Evolutionary conservation across 257 asterid genomes (phyloP).

Genomic region (Scutellaria baicalensis): DNA sequence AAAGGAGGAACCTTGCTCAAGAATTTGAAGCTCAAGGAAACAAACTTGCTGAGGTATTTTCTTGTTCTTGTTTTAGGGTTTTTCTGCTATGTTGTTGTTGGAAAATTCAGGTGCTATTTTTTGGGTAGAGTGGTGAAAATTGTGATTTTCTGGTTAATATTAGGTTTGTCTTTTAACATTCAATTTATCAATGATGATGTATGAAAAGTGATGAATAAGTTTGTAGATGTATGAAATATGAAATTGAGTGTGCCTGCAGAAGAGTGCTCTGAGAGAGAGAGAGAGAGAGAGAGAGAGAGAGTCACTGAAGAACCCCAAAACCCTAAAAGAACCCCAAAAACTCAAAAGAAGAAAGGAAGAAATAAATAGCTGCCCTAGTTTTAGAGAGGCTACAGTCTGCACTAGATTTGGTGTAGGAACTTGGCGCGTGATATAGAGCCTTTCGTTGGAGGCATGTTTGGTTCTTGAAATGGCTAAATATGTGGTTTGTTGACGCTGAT

Average conservation of each 20-base stretch:
- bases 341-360: too few relatives aligned
- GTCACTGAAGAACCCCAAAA: too few relatives aligned
- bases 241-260: background rate
- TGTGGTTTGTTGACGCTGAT: too few relatives aligned
- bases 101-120: background rate
- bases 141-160: background rate
- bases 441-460: too few relatives aligned
- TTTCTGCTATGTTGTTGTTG: background rate
- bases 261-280: background rate
- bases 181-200: background rate
- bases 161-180: background rate
- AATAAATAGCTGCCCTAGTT: too few relatives aligned
- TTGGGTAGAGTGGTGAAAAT: background rate
- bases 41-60: conserved; percentile 80
- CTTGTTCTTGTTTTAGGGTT: too few relatives aligned
- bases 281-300: too few relatives aligned
- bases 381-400: too few relatives aligned
- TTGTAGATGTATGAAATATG: background rate
- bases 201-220: background rate
- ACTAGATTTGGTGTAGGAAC: too few relatives aligned
- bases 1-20: conserved; percentile 31
- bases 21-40: conserved; percentile 66
- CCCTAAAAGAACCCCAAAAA: too few relatives aligned
- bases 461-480: too few relatives aligned
- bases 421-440: too few relatives aligned